Evolutionary conservation across 2,329 filamentous ascomycete genomes (phyloP), one percentile per base, ranked within the genome.

Genomic region (Fusarium subtropicale): DNA sequence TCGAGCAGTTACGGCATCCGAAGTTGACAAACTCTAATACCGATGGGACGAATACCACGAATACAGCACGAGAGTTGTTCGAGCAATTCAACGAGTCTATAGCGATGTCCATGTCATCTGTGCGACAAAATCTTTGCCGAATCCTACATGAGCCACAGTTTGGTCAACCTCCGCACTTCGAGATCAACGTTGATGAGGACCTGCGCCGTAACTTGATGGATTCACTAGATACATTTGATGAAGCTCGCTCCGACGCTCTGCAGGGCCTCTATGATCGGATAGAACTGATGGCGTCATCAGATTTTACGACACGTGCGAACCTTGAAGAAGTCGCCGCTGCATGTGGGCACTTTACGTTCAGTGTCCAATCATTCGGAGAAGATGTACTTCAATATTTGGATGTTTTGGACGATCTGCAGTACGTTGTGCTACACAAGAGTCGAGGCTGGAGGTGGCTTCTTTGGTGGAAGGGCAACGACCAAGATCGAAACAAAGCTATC

Each of bases 281-380:
- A 57, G 90, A 94, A 71, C 84, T 92, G 18, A 88, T 64, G 56
- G 56, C 56, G 1, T 60, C 64, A 86, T 22, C 87, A 85, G 60
- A 83, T 86, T 11, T 86, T 87, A 47, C 89, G 82, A 92, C 54
- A 88, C 91, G 68, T 84, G 94, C 20, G 88, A 96, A 77, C 92
- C 93, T 11, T 92, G 96, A 99, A 78, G 96, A 99, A 79, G 94
- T 98, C 4, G 94, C 94, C 22, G 95, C 96, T 12, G 97, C 94
- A 36, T 99, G 96, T 75, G 95, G 96, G 0, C 94, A 98, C 78
- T 99, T 98, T 76, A 95, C 92, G 73, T 97, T 96, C 76, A 96
- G 92, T 39, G 82, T 99, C 9, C 88, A 96, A 61, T 92, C 96
- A 63, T 94, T 98, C 74, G 94, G 93, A 0, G 92, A 97, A 75